These are phyloP conservation scores for Ambrosia artemisiifolia DNA, from an alignment of 129 eudicot genomes.

Conservation along the genomic window DNA sequence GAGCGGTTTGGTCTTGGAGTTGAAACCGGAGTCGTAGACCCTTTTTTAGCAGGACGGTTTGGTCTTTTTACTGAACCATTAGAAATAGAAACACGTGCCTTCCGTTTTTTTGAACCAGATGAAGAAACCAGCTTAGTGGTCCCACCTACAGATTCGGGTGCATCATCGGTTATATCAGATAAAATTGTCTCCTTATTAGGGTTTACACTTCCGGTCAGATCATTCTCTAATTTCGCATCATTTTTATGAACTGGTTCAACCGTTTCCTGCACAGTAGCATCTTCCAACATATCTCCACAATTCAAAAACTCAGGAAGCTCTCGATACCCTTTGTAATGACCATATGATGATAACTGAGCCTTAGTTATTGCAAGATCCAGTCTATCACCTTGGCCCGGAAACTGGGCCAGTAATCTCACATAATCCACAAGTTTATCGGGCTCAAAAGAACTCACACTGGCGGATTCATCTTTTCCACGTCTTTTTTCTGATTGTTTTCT, in stretches of 20 bases:
- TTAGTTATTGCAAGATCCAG: slow-evolving; percentile 57
- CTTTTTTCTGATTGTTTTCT: slow-evolving; percentile 51
- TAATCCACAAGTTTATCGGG: slow-evolving; percentile 62
- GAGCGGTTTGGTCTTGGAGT: slow-evolving; percentile 49
- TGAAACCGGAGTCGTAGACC: slow-evolving; percentile 29
- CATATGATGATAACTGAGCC: slow-evolving; percentile 65
- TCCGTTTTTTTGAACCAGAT: slow-evolving; percentile 44
- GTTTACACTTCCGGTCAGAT: slow-evolving; percentile 5
- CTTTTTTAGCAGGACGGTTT: slow-evolving; percentile 48
- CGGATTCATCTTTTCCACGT: slow-evolving; percentile 52
- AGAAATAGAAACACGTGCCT: slow-evolving; percentile 35
- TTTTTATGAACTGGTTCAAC: slow-evolving; percentile 16
- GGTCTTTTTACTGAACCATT: slow-evolving; percentile 47
- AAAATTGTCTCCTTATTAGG: slow-evolving; percentile 50
- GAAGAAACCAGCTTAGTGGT: slow-evolving; percentile 29
- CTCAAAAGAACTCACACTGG: slow-evolving; percentile 46
- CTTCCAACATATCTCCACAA: slow-evolving; percentile 49
- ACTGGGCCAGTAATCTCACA: slow-evolving; percentile 48
- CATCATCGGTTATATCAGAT: slow-evolving; percentile 55
- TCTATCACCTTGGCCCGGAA: slow-evolving; percentile 41
- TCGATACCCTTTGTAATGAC: slow-evolving; percentile 52
- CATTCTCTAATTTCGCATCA: slow-evolving; percentile 11
- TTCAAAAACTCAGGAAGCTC: slow-evolving; percentile 41
- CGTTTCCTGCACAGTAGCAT: slow-evolving; percentile 18
- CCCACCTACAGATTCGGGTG: slow-evolving; percentile 42